Evolutionary conservation across 345 rosid genomes (phyloP), one percentile per base, ranked within the genome.

Genomic region (Populus pruinosa): DNA sequence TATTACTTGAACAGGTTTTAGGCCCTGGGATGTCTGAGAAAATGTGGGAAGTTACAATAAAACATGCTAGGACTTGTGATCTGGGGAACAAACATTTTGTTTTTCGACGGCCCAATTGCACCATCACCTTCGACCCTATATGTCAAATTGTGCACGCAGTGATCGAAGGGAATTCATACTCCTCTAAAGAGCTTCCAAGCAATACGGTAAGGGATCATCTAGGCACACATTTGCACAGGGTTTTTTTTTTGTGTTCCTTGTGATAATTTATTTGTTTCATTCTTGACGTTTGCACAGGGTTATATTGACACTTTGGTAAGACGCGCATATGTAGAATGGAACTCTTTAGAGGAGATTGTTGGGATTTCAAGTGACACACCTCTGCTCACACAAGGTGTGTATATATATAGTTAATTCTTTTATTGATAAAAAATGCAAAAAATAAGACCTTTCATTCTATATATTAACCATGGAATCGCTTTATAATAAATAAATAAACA

Each of bases 1-100:
- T 1, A 8, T 35, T 18, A 33, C 64, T 56, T 68, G 23, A 56
- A 72, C 90, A 95, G 99, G 88, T 89, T 56, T 70, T 95, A 71
- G 93, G 97, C 1, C 1, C 53, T 2, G 92, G 90, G 18, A 95
- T 95, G 97, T 88, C 97, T 0, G 97, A 93, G 66, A 93, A 83
- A 81, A 85, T 84, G 85, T 95, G 99, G 99, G 94, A 90, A 43
- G 89, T 80, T 29, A 88, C 88, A 0, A 78, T 88, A 25, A 93
- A 90, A 72, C 99, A 95, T 69, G 98, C 98, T 2, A 86, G 86
- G 79, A 88, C 78, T 33, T 95, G 99, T 81, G 76, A 35, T 33
- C 67, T 86, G 90, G 98, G 94, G 49, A 87, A 85, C 86, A 88
- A 84, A 75, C 72, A 62, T 29, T 90, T 18, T 31, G n/a, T n/a